Percentiles rank a stretch among this genome's conserved stretches.
These are phyloP conservation scores for Perkinsela sp. DNA, from an alignment of 208 protist species.

Conservation along the genomic window DNA sequence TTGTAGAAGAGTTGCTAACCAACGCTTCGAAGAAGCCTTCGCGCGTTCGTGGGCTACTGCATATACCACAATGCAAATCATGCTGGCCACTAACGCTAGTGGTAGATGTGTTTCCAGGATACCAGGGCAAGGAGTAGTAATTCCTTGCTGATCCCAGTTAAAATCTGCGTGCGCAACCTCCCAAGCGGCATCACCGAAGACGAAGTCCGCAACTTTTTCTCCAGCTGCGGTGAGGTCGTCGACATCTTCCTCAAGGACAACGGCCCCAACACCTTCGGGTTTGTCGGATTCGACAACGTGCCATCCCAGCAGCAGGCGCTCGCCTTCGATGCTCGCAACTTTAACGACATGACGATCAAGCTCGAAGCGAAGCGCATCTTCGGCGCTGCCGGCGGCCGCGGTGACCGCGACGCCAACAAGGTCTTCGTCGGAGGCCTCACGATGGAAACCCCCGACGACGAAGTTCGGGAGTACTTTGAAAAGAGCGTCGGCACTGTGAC, in stretches of 20 bases:
- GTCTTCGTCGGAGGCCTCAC: neutral
- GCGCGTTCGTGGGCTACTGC: no score
- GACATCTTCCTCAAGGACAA: slow-evolving; percentile 1
- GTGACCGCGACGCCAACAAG: neutral
- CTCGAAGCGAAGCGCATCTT: neutral
- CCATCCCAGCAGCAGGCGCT: neutral
- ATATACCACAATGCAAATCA: no score
- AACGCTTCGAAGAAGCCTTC: no score
- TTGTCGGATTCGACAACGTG: neutral
- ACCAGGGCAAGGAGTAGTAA: no score
- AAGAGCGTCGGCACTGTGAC: neutral
- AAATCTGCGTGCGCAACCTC: neutral
- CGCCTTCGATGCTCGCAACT: neutral
- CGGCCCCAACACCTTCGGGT: neutral
- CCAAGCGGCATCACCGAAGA: neutral
- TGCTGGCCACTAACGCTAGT: no score
- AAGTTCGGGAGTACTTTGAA: neutral
- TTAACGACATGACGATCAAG: neutral
- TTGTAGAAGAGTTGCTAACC: no score
- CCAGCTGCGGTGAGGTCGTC: neutral
- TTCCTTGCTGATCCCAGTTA: no score
- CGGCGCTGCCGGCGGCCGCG: neutral
- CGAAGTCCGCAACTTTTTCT: neutral
- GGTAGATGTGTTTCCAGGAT: no score
- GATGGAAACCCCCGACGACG: neutral